Conservation (phyloP, 495 filamentous ascomycete genomes). For the Podospora conica region DNA sequence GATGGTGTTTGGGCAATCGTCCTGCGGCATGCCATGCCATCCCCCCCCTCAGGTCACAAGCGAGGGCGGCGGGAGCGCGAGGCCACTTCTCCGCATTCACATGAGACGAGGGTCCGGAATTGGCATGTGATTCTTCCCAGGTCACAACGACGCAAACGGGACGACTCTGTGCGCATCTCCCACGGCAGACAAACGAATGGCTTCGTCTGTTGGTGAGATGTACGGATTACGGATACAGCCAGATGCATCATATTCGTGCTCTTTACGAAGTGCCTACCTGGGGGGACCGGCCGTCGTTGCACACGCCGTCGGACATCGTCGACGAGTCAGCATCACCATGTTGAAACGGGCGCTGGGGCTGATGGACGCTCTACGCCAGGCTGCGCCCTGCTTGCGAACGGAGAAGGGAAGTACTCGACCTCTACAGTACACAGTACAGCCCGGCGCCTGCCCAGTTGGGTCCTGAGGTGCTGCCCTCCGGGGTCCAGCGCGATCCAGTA, state of each 20-base stretch:
- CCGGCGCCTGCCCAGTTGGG: too few relatives aligned
- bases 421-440: neutral
- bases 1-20: neutral
- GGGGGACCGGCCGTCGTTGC: neutral
- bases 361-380: neutral
- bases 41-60: neutral
- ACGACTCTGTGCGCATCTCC: neutral
- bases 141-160: conserved; percentile 8
- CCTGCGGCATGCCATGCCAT: neutral
- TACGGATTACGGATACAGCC: neutral
- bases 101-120: neutral
- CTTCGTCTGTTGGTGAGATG: neutral
- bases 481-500: neutral
- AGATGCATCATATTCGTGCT: neutral
- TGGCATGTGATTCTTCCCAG: conserved; percentile 6
- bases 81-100: neutral
- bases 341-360: neutral
- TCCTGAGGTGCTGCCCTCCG: neutral
- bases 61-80: neutral
- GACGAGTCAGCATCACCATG: neutral
- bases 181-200: neutral
- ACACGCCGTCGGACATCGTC: neutral
- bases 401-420: neutral
- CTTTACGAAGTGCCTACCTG: too few relatives aligned
- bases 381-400: neutral